Evolutionary conservation across 306 rosid species (phyloP).

Genomic region (Cucurbita pepo): DNA sequence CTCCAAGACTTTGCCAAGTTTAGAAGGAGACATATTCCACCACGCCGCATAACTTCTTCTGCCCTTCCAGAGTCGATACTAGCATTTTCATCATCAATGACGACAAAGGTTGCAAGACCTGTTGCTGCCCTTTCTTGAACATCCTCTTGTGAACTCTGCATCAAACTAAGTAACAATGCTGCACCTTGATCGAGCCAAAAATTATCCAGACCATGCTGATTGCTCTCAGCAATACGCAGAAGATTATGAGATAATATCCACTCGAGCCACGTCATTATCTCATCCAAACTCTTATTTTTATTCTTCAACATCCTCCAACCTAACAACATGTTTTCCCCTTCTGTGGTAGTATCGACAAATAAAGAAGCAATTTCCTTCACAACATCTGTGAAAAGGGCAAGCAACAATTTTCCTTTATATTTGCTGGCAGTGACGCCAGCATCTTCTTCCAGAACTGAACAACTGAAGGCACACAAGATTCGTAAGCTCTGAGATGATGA

Average conservation of each 20-base stretch:
- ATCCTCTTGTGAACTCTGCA: slow-evolving; percentile 95
- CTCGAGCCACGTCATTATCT: slow-evolving; percentile 89
- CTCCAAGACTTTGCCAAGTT: slow-evolving; percentile 87
- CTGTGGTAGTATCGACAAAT: slow-evolving; percentile 48
- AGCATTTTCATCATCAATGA: slow-evolving; percentile 94
- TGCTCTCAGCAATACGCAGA: slow-evolving; percentile 90
- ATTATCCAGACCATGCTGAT: slow-evolving; percentile 73
- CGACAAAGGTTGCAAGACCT: slow-evolving; percentile 98
- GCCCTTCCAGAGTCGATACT: slow-evolving; percentile 89
- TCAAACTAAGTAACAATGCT: slow-evolving; percentile 76
- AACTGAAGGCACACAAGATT: slow-evolving; percentile 81
- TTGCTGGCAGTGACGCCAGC: slow-evolving; percentile 40
- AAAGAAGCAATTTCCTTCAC: slow-evolving; percentile 64
- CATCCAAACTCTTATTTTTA: slow-evolving; percentile 52
- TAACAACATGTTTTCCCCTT: slow-evolving; percentile 64
- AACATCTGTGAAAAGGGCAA: slow-evolving; percentile 70
- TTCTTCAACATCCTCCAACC: slow-evolving; percentile 63
- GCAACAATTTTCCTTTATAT: slow-evolving; percentile 60
- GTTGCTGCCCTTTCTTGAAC: slow-evolving; percentile 99
- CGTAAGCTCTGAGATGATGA: slow-evolving; percentile 61
- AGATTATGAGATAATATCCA: slow-evolving; percentile 97
- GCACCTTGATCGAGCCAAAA: slow-evolving; percentile 98
- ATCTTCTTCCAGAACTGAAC: slow-evolving; percentile 74
- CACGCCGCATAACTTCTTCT: slow-evolving; percentile 94
- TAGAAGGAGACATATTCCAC: slow-evolving; percentile 90